These are phyloP conservation scores for Beauveria varroae DNA, from an alignment of 2,329 filamentous ascomycete genomes.

Conservation along the genomic window DNA sequence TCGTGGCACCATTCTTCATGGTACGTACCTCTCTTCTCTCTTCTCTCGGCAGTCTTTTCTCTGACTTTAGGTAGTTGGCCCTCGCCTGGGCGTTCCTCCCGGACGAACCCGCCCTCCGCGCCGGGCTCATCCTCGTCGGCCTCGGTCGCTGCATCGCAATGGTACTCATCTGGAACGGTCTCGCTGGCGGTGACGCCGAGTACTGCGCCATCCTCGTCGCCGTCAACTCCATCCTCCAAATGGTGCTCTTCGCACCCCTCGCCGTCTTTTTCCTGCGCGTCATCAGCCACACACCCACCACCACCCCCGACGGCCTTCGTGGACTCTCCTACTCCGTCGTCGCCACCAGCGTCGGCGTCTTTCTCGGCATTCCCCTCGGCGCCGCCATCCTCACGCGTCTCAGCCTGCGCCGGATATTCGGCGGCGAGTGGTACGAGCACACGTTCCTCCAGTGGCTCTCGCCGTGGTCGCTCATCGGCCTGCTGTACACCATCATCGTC, in stretches of 20 bases:
- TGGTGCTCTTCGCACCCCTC: constrained; percentile 57
- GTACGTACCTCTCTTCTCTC: constrained; percentile 25
- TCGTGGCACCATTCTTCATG: constrained; percentile 68
- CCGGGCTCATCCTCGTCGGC: constrained; percentile 20
- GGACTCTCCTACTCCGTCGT: constrained; percentile 49
- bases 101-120: constrained; percentile 41
- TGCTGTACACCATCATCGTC: constrained; percentile 72
- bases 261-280: constrained; percentile 57
- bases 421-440: constrained; percentile 51
- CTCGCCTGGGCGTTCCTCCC: constrained; percentile 55
- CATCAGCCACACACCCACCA: constrained; percentile 39
- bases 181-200: constrained; percentile 63
- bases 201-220: constrained; percentile 69
- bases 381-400: constrained; percentile 42
- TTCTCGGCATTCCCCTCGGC: constrained; percentile 67
- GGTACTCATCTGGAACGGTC: constrained; percentile 61
- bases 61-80: constrained; percentile 31
- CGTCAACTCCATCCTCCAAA: constrained; percentile 59
- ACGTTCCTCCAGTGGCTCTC: constrained; percentile 58
- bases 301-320: constrained; percentile 19
- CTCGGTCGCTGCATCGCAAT: constrained; percentile 36
- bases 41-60: background rate
- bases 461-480: constrained; percentile 64
- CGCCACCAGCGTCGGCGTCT: constrained; percentile 67
- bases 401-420: constrained; percentile 47